Evolutionary conservation across 768 basidiomycete genomes (phyloP), one percentile per base, ranked within the genome.

Genomic region (Lactarius trivialis): DNA sequence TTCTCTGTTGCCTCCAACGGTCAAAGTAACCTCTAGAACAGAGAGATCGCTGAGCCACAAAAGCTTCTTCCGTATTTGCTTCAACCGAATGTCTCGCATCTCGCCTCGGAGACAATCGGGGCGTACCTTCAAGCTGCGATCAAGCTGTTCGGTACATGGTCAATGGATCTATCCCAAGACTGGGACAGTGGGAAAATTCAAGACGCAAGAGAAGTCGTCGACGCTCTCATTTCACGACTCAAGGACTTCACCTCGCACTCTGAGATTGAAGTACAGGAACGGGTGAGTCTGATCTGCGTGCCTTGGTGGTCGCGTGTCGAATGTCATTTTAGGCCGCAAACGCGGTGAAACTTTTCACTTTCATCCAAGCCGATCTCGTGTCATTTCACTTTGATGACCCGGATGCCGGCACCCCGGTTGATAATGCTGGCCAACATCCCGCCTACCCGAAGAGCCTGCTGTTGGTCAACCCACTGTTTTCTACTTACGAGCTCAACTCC

Each of bases 231-330:
- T 30, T 76, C 72, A 14, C 81, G 84, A n/a, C 73, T 92, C 57
- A 70, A 75, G 17, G 78, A 79, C 5, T 87, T 93, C 67, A 76
- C 81, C 28, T 72, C 75, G 11, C 86, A 82, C 68, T 74, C 80
- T 1, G 81, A 95, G 68, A 85, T 93, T 51, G 96, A 98, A 70
- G 87, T 98, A 12, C 94, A 97, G 74, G 95, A 98, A 73, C 80
- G 96, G 69, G 93, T 92, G 65, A 65, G 86, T 76, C 32, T 9
- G 36, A 86, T 76, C 32, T 9, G 36, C 52, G 67, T 33, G n/a
- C 15, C 49, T 39, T 51, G 11, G 32, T 24, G 43, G 49, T 56
- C 19, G 30, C 45, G 24, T 54, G 53, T 26, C 60, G 60, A 64
- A 61, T 37, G 62, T 39, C 60, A 41, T 37, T 50, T 41, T 64